Base-by-base conservation (phyloP, 768 basidiomycete species). In the Boletus subcaerulescens region DNA sequence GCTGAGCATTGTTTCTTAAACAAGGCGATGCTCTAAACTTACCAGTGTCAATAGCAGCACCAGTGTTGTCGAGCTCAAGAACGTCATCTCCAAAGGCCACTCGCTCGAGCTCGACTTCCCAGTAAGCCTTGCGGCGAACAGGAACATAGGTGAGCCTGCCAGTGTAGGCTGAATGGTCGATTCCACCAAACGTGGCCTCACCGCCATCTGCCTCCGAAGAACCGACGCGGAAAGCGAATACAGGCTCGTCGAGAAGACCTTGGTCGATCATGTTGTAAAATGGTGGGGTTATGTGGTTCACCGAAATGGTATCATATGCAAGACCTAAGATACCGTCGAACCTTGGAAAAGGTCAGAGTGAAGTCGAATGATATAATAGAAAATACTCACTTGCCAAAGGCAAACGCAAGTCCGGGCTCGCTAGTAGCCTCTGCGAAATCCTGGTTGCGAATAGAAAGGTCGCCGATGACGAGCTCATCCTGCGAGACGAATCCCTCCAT, bases 321-420 rank as follows among this genome's bases (percentile, higher is more conserved):
- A 99, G 87, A 57, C 96, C 97, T 33, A 96, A 76, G 60, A 98
- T 95, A 52, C 94, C 96, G 68, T 98, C 95, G 62, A 96, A 96
- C 75, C 93, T 95, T 31, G 60, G 31, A 20, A 14, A 42, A 20
- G 20, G 41, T 59, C 2, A 59, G 17, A 45, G 20, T 14, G 9
- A 52, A 5, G 20, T 20, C 26, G 10, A 3, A 7, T 18, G 32
- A 35, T 15, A 33, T 39, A 9, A 48, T 18, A 39, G 14, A 41
- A 45, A 22, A 20, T 13, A 76, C 89, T 65, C 62, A 93, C 89
- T 89, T 93, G 67, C 93, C 93, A 60, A 96, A 98, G 26, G 97
- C 96, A 69, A 99, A 99, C 6, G 95, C 87, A 46, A 99, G 85
- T 43, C 97, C 97, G 20, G 97, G 97, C 69, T 98, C 96, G 72